These are phyloP conservation scores for Xylariales sp. DNA, from an alignment of 2,329 filamentous ascomycete species.

Conservation along the genomic window DNA sequence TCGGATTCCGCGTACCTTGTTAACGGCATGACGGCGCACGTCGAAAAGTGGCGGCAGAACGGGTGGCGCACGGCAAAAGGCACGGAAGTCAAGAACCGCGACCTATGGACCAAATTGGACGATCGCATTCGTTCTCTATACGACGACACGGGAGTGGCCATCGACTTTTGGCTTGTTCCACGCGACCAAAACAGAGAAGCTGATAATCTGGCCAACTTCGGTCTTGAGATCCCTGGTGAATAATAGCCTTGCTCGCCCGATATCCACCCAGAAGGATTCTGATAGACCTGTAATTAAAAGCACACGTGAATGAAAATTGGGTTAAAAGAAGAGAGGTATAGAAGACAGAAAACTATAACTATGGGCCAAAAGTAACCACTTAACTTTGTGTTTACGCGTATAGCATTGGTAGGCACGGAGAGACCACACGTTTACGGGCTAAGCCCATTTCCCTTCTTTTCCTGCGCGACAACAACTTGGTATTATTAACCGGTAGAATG, in stretches of 20 bases:
- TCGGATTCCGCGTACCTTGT: constrained; percentile 38
- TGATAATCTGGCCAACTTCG: constrained; percentile 26
- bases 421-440: no score
- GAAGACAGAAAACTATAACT: no score
- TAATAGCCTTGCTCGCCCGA: not conserved
- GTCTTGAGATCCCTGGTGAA: not conserved
- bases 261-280: no score
- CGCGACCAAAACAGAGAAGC: constrained; percentile 31
- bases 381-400: no score
- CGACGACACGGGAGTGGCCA: not conserved
- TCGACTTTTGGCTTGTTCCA: constrained; percentile 36
- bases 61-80: constrained; percentile 30
- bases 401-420: no score
- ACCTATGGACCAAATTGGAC: constrained; percentile 23
- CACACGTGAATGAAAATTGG: not conserved
- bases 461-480: no score
- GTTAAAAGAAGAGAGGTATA: no score
- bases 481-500: no score
- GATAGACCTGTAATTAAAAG: no score
- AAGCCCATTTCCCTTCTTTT: no score
- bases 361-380: no score
- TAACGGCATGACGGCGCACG: constrained; percentile 26
- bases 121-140: not conserved
- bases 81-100: constrained; percentile 30
- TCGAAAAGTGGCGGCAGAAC: constrained; percentile 34